Evolutionary conservation across 169 alveolate genomes (phyloP).

Genomic region (Cryptosporidium canis): DNA sequence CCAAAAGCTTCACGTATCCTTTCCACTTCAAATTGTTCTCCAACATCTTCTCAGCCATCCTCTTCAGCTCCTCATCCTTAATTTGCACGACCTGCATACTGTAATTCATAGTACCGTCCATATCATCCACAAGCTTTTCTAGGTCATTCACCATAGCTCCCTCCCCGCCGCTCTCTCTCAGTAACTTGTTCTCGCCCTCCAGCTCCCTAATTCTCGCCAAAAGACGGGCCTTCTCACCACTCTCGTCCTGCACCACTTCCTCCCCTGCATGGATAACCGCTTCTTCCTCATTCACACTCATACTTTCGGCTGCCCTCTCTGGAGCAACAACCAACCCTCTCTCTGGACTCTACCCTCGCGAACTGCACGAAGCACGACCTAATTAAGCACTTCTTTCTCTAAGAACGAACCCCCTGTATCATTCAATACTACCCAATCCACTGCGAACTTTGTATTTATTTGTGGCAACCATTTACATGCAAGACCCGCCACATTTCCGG

Average conservation of each 20-base stretch:
- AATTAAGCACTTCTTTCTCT: not conserved
- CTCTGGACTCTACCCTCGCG: not conserved
- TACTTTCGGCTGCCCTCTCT: not conserved
- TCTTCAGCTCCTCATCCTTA: constrained; percentile 38
- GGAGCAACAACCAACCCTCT: not conserved
- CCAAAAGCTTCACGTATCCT: constrained; percentile 15
- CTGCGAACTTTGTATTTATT: not conserved
- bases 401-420: not conserved
- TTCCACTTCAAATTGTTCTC: constrained; percentile 37
- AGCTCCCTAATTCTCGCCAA: constrained; percentile 18
- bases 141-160: not conserved
- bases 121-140: not conserved
- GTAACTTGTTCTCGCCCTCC: not conserved
- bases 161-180: not conserved
- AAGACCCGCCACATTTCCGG: not conserved
- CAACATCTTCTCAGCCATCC: not conserved
- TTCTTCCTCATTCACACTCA: not conserved
- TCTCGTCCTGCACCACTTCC: not conserved
- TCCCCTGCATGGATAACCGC: not conserved
- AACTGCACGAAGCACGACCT: not conserved
- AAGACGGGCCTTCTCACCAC: not conserved
- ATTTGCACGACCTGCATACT: constrained; percentile 6
- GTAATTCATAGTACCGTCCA: constrained; percentile 11
- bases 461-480: constrained; percentile 11
- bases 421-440: not conserved